phyloP scores from a whole-genome alignment of 2,329 filamentous ascomycete species.

The Corinectria fuckeliana region DNA sequence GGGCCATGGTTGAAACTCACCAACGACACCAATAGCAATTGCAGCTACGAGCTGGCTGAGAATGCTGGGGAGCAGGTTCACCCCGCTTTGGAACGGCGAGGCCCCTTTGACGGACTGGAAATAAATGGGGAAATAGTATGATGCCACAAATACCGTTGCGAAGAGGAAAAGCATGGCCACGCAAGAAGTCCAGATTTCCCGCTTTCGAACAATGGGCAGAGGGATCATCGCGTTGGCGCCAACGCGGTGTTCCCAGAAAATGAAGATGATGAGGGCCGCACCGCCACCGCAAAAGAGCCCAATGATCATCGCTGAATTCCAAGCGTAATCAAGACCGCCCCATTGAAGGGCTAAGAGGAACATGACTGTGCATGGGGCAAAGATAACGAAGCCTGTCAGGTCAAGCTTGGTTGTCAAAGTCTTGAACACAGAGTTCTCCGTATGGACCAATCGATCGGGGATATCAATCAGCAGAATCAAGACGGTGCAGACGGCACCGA shows the following conservation, averaged over 20 bases:
- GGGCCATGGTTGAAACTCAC: constrained; percentile 10
- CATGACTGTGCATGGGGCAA: constrained; percentile 55
- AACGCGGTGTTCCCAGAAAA: constrained; percentile 50
- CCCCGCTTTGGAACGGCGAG: constrained; percentile 38
- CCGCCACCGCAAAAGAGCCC: constrained; percentile 53
- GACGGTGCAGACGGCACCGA: constrained; percentile 46
- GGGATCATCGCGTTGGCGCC: constrained; percentile 59
- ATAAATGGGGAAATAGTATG: constrained; percentile 59
- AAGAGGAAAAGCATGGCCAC: constrained; percentile 52
- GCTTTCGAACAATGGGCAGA: constrained; percentile 49
- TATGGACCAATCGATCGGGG: constrained; percentile 41
- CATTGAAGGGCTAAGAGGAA: constrained; percentile 60
- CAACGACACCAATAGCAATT: constrained; percentile 30
- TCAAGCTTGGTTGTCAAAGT: constrained; percentile 48
- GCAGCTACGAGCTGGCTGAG: constrained; percentile 35
- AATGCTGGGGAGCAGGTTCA: constrained; percentile 39
- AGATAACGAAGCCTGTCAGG: constrained; percentile 50
- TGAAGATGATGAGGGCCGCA: constrained; percentile 49
- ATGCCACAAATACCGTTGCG: constrained; percentile 50
- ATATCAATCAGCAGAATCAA: constrained; percentile 44
- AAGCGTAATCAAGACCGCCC: constrained; percentile 55
- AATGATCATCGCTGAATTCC: constrained; percentile 52
- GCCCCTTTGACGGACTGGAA: constrained; percentile 55
- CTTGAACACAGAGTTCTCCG: constrained; percentile 18
- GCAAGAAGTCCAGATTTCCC: constrained; percentile 51